Percentiles rank a stretch among this genome's conserved stretches.
These are phyloP conservation scores for Cruciata laevipes DNA, from an alignment of 257 asterid genomes.

Conservation along the genomic window DNA sequence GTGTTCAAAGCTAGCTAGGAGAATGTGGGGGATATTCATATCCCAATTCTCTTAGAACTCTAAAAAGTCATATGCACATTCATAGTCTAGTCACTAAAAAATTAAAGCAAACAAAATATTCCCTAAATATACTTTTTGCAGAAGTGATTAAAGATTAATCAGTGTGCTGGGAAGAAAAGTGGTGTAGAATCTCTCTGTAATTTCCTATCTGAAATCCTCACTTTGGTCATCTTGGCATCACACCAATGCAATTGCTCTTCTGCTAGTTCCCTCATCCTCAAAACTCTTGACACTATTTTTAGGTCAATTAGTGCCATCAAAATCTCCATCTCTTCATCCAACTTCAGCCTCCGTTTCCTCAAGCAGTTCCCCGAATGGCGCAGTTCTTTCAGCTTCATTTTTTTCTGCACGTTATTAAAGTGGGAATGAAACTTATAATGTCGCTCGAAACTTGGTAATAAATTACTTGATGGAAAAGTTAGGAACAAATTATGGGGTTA, in stretches of 20 bases:
- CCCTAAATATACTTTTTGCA: neutral
- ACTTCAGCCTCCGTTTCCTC: slow-evolving; percentile 37
- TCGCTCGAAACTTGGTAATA: too few relatives aligned
- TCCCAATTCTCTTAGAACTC: neutral
- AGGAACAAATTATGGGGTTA: neutral
- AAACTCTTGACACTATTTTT: slow-evolving; percentile 71
- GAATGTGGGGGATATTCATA: slow-evolving; percentile 23
- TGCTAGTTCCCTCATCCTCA: slow-evolving; percentile 66
- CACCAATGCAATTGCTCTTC: slow-evolving; percentile 86
- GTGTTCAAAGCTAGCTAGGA: neutral
- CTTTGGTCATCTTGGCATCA: slow-evolving; percentile 84
- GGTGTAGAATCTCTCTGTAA: slow-evolving; percentile 79
- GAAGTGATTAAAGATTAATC: neutral
- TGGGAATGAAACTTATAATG: too few relatives aligned
- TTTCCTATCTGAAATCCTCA: slow-evolving; percentile 64
- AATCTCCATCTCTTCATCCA: slow-evolving; percentile 59
- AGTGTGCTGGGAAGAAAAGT: slow-evolving; percentile 85
- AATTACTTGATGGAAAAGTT: neutral
- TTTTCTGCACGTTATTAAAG: slow-evolving; percentile 48
- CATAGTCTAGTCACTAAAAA: slow-evolving; percentile 32
- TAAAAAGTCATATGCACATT: slow-evolving; percentile 22
- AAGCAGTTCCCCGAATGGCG: slow-evolving; percentile 46
- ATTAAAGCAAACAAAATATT: slow-evolving; percentile 15
- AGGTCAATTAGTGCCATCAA: slow-evolving; percentile 68
- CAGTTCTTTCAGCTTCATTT: slow-evolving; percentile 53